phyloP scores from a whole-genome alignment of 768 basidiomycete species.

The Nidularia sp. region DNA sequence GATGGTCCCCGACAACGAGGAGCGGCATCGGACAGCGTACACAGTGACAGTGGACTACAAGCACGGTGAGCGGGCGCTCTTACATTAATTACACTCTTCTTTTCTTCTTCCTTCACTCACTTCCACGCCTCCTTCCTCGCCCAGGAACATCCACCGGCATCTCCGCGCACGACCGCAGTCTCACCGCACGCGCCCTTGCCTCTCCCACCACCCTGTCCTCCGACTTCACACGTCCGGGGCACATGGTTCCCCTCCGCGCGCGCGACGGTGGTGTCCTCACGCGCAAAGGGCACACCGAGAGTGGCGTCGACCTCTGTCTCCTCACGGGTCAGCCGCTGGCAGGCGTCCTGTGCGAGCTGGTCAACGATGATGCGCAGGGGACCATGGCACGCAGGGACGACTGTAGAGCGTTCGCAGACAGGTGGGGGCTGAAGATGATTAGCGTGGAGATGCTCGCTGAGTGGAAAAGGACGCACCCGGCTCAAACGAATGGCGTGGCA shows the following conservation, averaged over 20 bases:
- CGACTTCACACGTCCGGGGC: slow-evolving; percentile 91
- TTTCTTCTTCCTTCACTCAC: slow-evolving; percentile 5
- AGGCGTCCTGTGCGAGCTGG: slow-evolving; percentile 91
- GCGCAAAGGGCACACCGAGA: slow-evolving; percentile 94
- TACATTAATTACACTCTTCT: neutral
- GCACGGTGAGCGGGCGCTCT: slow-evolving; percentile 50
- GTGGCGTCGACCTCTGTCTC: slow-evolving; percentile 80
- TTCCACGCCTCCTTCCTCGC: slow-evolving; percentile 1
- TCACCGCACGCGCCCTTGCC: slow-evolving; percentile 83
- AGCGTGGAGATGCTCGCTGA: slow-evolving; percentile 82
- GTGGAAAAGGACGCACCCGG: slow-evolving; percentile 33
- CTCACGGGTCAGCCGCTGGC: slow-evolving; percentile 67
- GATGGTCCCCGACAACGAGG: slow-evolving; percentile 92
- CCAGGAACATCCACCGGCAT: slow-evolving; percentile 93
- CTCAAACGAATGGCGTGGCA: slow-evolving; percentile 1
- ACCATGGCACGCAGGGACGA: slow-evolving; percentile 95
- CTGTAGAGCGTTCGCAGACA: slow-evolving; percentile 85
- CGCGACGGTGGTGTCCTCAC: slow-evolving; percentile 79
- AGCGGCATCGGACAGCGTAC: slow-evolving; percentile 91
- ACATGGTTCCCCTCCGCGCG: slow-evolving; percentile 91
- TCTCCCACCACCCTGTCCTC: slow-evolving; percentile 45
- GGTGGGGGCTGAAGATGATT: slow-evolving; percentile 91
- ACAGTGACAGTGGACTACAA: slow-evolving; percentile 94
- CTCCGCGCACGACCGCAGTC: slow-evolving; percentile 89
- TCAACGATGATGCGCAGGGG: slow-evolving; percentile 86